Evolutionary conservation across 2,329 filamentous ascomycete species (phyloP), one percentile per base, ranked within the genome.

Genomic region (Hymenoscyphus infarciens): DNA sequence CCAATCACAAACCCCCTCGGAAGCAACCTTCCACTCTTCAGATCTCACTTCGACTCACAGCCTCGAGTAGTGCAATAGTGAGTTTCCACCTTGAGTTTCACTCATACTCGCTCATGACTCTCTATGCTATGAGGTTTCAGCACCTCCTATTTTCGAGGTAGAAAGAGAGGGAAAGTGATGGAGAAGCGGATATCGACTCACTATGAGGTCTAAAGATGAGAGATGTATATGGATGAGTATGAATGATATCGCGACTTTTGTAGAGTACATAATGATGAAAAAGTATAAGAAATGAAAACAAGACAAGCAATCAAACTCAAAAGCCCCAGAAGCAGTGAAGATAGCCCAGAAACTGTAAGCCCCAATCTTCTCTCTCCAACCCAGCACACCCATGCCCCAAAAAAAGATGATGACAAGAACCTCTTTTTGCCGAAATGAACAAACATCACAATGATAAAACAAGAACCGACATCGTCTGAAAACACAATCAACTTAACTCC

Each of bases 401-500:
- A 8, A 19, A 22, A 19, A 45, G 8, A 49, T 49, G 42, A 49
- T 49, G 42, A 49, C 42, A 49, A 22, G n/a, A 49, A 49, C 0
- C 33, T 31, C 39, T 6, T 49, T 49, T 49, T 49, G 42, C 42
- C 42, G 42, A 49, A 49, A 49, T 49, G 42, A 49, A 10, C n/a
- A 22, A 19, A 22, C 2, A 22, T 49, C 42, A 49, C 16, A 49
- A 49, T 22, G n/a, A 22, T 49, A 49, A 49, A 19, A 19, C n/a
- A 19, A 19, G n/a, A 49, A 49, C 42, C 42, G 42, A 49, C 42
- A 49, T 49, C 42, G 42, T 49, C 42, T 49, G 42, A 49, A 35
- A 35, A 35, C 13, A 15, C 3, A 35, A 35, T 35, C 33, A 35
- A 35, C 13, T 35, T 35, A 11, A 35, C 8, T 35, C 2, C 16